Base-by-base conservation (phyloP, 805 yeast genomes). In the Lipomyces yamadae region DNA sequence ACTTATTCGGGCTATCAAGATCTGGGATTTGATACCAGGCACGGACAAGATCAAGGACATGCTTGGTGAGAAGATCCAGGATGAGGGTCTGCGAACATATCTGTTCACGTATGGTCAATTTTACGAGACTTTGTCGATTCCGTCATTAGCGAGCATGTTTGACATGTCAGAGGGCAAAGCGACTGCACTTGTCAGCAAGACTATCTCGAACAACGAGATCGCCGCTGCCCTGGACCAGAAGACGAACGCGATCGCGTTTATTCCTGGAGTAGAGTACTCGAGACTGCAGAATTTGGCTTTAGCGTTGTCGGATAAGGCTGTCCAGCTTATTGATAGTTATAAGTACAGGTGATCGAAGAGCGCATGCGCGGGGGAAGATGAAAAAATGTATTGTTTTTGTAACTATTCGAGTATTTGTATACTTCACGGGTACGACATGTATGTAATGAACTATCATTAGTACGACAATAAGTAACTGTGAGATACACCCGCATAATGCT, bases 61-160 rank as follows among this genome's bases (percentile, higher is more conserved):
- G 88, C 83, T 95, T 75, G 84, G 84, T 72, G 84, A 84, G 71
- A 91, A 90, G 80, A 84, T 96, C 74, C 96, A 95, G 82, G 81
- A 87, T 63, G 97, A 92, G 79, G 96, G 97, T 58, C 84, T 95
- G 76, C 87, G 97, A 80, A 91, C 98, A n/a, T 95, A 90, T 78
- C 82, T 95, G 71, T 90, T 92, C 83, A 88, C 90, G 70, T 92
- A 89, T 81, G 91, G 90, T 76, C 79, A 87, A 42, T 88, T 87
- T 74, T 92, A 88, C 81, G 81, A 88, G 68, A 89, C 90, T 70
- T 84, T 94, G 64, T 88, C 97, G 2, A 78, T 92, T 60, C 78
- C 81, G 18, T 86, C 86, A 72, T 82, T 95, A 74, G 81, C 92
- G 30, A 76, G 81, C 60, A 82, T 86, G 69, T 95, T 94, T 77